Percentiles rank a stretch among this genome's conserved stretches.
Conservation (phyloP, 352 stramenopile species). For the Phytophthora sp. region DNA sequence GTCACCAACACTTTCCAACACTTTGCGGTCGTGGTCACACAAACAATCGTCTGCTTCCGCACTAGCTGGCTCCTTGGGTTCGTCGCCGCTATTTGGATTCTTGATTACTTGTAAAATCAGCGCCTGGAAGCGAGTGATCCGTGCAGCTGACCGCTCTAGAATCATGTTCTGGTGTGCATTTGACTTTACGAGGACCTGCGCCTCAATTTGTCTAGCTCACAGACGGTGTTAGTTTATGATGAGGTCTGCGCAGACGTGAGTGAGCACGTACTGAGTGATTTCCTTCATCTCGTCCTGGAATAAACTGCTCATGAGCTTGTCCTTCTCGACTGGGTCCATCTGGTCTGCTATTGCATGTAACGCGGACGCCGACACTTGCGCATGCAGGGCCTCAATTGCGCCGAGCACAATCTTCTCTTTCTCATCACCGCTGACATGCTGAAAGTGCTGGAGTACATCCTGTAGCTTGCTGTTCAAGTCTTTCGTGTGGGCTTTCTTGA, state of each 20-base stretch:
- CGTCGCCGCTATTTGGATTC: constrained; percentile 11
- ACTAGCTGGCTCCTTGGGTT: not conserved
- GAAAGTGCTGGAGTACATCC: constrained; percentile 59
- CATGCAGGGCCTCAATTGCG: constrained; percentile 49
- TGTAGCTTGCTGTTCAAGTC: constrained; percentile 61
- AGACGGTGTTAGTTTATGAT: not conserved
- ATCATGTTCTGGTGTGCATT: constrained; percentile 67
- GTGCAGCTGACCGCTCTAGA: constrained; percentile 55
- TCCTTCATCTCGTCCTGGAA: constrained; percentile 61
- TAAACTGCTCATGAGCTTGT: constrained; percentile 58
- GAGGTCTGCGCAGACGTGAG: not conserved
- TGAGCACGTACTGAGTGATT: constrained; percentile 51
- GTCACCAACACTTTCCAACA: constrained; percentile 58
- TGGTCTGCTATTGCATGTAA: constrained; percentile 51
- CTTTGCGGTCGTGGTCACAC: constrained; percentile 68
- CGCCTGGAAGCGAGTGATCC: constrained; percentile 67
- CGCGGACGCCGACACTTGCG: constrained; percentile 57
- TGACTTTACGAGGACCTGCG: constrained; percentile 52
- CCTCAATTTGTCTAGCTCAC: constrained; percentile 52
- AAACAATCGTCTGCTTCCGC: constrained; percentile 48
- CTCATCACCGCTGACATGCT: constrained; percentile 59
- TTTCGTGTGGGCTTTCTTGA: constrained; percentile 47
- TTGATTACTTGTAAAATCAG: constrained; percentile 42
- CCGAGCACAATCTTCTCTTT: constrained; percentile 64
- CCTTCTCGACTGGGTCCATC: constrained; percentile 61